These are phyloP conservation scores for Colletotrichum gigasporum DNA, from an alignment of 2,329 filamentous ascomycete species.

Conservation along the genomic window DNA sequence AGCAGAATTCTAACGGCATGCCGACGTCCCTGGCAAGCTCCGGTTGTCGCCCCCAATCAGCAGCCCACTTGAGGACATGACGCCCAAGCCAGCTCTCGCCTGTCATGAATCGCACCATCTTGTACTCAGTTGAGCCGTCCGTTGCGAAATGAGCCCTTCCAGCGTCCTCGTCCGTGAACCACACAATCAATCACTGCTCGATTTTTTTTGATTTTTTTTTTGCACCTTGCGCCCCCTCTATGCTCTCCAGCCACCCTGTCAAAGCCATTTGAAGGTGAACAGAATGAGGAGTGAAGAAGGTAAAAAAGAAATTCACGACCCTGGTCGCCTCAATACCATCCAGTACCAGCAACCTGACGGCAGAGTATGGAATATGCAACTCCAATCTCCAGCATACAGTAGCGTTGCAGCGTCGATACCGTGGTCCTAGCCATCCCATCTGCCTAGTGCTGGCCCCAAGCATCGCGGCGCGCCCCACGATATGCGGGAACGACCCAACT, in stretches of 20 bases:
- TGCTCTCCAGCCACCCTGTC: no score
- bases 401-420: background rate
- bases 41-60: background rate
- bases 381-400: conserved; percentile 16
- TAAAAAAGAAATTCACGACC: background rate
- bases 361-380: conserved; percentile 12
- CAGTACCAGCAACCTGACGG: conserved; percentile 25
- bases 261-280: no score
- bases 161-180: background rate
- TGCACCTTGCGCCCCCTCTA: no score
- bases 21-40: background rate
- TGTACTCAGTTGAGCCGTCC: conserved; percentile 7
- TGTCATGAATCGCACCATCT: background rate
- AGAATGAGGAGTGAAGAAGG: background rate
- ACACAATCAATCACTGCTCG: background rate
- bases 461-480: conserved; percentile 17
- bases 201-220: no score
- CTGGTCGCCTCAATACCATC: conserved; percentile 1
- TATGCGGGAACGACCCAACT: conserved; percentile 24
- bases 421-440: background rate
- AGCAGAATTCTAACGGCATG: background rate
- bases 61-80: background rate
- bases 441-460: conserved; percentile 10
- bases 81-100: background rate
- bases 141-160: background rate